These are phyloP conservation scores for Claviceps pazoutovae DNA, from an alignment of 2,329 filamentous ascomycete species.

Conservation along the genomic window DNA sequence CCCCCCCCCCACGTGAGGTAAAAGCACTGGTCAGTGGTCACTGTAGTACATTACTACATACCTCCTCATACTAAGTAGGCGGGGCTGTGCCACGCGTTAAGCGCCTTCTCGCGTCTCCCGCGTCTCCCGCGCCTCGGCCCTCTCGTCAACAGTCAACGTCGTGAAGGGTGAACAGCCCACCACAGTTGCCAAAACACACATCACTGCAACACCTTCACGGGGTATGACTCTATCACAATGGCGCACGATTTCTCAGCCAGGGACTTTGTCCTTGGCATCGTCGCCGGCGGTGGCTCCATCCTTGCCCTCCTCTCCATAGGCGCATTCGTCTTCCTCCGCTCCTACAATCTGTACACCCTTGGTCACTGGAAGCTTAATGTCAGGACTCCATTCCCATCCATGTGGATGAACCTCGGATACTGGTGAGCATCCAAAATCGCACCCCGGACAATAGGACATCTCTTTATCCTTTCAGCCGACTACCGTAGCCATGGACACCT, in stretches of 20 bases:
- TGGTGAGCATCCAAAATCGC: conserved; percentile 29
- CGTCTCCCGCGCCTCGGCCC: too few species aligned
- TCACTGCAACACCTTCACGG: too few species aligned
- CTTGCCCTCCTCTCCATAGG: conserved; percentile 8
- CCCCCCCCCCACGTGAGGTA: too few species aligned
- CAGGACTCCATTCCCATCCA: conserved; percentile 28
- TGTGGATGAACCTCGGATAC: conserved; percentile 53
- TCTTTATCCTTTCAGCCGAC: not conserved
- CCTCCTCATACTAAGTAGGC: too few species aligned
- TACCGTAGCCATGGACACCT: not conserved
- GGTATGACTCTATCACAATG: not conserved
- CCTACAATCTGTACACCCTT: conserved; percentile 29
- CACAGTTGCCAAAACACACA: too few species aligned
- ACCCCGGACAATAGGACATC: not conserved
- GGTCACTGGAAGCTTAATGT: conserved; percentile 43
- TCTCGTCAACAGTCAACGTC: too few species aligned
- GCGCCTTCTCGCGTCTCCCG: too few species aligned
- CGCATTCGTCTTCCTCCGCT: conserved; percentile 12
- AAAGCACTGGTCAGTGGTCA: too few species aligned
- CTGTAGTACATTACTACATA: too few species aligned
- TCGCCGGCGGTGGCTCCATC: conserved; percentile 13
- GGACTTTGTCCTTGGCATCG: conserved; percentile 17
- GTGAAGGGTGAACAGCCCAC: too few species aligned
- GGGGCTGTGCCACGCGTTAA: too few species aligned
- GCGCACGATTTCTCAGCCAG: conserved; percentile 5